A percentile compares a stretch with the other conserved stretches of the same genome.
phyloP scores from a whole-genome alignment of 805 yeast genomes.

The Barnettozyma vustinii region DNA sequence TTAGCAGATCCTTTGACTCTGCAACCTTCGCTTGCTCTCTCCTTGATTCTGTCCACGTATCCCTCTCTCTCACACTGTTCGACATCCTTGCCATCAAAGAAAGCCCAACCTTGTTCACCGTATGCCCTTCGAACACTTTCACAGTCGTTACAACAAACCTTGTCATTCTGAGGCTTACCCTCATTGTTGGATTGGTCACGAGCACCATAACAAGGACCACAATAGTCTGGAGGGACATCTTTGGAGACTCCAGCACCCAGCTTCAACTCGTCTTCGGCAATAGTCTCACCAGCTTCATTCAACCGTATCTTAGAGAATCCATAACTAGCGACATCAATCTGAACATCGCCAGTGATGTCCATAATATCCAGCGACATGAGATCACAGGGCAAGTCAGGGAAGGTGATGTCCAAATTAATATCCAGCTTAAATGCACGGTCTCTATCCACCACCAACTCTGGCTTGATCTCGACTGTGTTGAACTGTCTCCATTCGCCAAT shows the following conservation, averaged over 20 bases:
- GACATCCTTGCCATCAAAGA: constrained; percentile 80
- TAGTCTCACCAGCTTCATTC: constrained; percentile 43
- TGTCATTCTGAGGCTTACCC: constrained; percentile 32
- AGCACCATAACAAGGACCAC: constrained; percentile 93
- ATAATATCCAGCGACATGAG: constrained; percentile 74
- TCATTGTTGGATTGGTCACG: constrained; percentile 48
- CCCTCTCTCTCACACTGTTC: constrained; percentile 91
- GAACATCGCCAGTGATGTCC: constrained; percentile 84
- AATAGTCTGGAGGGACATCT: constrained; percentile 40
- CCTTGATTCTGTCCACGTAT: constrained; percentile 58
- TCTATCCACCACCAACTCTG: constrained; percentile 86
- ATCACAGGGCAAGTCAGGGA: constrained; percentile 85
- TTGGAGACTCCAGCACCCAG: constrained; percentile 32
- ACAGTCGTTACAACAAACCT: constrained; percentile 80
- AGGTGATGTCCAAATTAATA: constrained; percentile 74
- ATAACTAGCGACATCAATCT: constrained; percentile 61
- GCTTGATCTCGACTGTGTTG: constrained; percentile 59
- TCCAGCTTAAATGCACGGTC: constrained; percentile 70
- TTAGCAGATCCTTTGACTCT: constrained; percentile 73
- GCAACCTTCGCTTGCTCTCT: constrained; percentile 78
- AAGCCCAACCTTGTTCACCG: constrained; percentile 75
- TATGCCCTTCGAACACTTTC: constrained; percentile 77
- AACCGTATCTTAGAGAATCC: constrained; percentile 72
- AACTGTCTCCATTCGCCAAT: constrained; percentile 75
- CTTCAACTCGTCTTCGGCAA: constrained; percentile 36